phyloP scores from a whole-genome alignment of 805 yeast genomes.

The Suhomyces emberorum region DNA sequence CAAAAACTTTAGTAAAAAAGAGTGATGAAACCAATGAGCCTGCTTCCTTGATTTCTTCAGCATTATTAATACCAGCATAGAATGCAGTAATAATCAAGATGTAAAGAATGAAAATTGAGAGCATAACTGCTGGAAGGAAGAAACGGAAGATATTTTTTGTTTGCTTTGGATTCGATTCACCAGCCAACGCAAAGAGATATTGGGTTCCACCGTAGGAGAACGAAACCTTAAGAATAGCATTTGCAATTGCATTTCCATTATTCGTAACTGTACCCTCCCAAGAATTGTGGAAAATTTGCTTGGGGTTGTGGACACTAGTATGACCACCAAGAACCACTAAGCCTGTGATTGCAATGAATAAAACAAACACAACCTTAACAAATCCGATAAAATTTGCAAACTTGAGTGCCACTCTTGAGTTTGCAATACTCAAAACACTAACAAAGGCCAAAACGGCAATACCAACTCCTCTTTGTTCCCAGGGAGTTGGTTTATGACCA shows the following conservation, averaged over 20 bases:
- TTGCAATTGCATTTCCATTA: constrained; percentile 41
- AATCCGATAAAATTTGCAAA: constrained; percentile 33
- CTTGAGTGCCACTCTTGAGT: constrained; percentile 27
- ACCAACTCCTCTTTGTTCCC: constrained; percentile 38
- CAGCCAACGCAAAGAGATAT: constrained; percentile 38
- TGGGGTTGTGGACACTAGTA: constrained; percentile 30
- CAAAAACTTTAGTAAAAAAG: constrained; percentile 31
- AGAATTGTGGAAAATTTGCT: constrained; percentile 32
- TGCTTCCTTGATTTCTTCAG: constrained; percentile 23
- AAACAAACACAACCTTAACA: constrained; percentile 29
- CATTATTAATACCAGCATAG: constrained; percentile 23
- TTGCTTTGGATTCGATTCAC: constrained; percentile 25
- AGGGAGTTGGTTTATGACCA: constrained; percentile 22
- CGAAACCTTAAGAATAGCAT: constrained; percentile 42
- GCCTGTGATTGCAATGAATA: constrained; percentile 33
- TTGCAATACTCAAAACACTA: constrained; percentile 18
- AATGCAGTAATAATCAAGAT: constrained; percentile 32
- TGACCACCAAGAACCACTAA: constrained; percentile 36
- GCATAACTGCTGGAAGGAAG: constrained; percentile 30
- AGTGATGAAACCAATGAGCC: constrained; percentile 28
- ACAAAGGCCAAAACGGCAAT: constrained; percentile 27
- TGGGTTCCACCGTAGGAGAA: constrained; percentile 42
- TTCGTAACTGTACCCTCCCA: constrained; percentile 38
- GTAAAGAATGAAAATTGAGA: constrained; percentile 29
- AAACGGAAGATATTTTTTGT: constrained; percentile 23